These are phyloP conservation scores for Fraxinus anomala DNA, from an alignment of 257 asterid genomes.

Conservation along the genomic window DNA sequence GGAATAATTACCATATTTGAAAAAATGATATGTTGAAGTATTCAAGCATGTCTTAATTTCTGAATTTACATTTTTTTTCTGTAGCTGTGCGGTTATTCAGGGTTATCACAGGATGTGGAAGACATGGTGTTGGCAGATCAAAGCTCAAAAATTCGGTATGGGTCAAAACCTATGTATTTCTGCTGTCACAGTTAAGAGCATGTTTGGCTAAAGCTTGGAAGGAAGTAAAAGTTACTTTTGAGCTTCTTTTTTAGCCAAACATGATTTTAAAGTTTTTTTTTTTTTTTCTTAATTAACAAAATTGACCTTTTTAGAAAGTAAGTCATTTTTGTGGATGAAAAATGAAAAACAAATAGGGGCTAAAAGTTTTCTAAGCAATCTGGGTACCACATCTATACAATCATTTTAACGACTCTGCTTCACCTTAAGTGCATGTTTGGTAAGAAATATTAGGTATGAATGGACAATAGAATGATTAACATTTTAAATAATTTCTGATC, in stretches of 20 bases:
- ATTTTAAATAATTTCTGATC: background rate
- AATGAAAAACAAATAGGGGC: too few relatives aligned
- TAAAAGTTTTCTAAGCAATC: background rate
- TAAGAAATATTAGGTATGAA: background rate
- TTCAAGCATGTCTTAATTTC: slow-evolving; percentile 6
- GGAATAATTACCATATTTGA: slow-evolving; percentile 2
- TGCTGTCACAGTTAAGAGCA: background rate
- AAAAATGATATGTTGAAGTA: slow-evolving; percentile 11
- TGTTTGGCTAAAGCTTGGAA: background rate
- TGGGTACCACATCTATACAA: background rate
- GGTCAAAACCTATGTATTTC: slow-evolving; percentile 8
- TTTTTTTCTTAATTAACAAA: background rate
- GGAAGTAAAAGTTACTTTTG: background rate
- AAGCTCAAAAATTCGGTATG: slow-evolving; percentile 82
- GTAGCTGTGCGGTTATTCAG: slow-evolving; percentile 81
- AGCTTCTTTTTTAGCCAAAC: background rate
- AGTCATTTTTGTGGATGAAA: too few relatives aligned
- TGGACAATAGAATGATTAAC: background rate
- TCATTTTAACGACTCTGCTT: background rate
- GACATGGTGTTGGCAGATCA: slow-evolving; percentile 89
- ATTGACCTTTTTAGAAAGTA: background rate
- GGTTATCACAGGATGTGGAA: slow-evolving; percentile 93
- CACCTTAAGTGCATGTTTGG: background rate
- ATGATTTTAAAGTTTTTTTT: background rate
- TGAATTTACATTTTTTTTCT: slow-evolving; percentile 20